phyloP scores from a whole-genome alignment of 352 stramenopile species.

The Phytopythium kandeliae region DNA sequence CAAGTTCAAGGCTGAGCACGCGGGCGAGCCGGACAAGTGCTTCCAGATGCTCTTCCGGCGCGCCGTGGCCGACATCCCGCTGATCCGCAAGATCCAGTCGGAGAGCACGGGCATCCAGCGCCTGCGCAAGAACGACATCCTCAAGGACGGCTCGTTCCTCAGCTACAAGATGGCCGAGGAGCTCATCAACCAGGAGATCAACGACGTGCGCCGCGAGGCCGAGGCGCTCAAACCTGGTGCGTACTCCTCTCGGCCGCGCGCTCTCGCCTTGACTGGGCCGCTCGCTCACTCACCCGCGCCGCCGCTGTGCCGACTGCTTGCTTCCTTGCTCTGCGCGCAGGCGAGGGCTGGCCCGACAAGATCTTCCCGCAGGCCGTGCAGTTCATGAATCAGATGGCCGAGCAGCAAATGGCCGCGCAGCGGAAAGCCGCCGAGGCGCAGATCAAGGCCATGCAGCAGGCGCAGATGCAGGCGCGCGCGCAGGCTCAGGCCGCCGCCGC shows the following conservation, averaged over 20 bases:
- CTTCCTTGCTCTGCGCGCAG: constrained; percentile 14
- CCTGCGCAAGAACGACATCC: constrained; percentile 84
- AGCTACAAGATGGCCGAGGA: constrained; percentile 87
- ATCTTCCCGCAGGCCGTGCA: constrained; percentile 86
- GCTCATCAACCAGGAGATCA: constrained; percentile 86
- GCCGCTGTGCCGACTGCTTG: constrained; percentile 2
- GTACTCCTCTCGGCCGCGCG: constrained; percentile 1
- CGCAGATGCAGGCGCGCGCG: constrained; percentile 42
- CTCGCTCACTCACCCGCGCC: too few relatives aligned
- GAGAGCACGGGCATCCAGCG: constrained; percentile 81
- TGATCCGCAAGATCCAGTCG: constrained; percentile 87
- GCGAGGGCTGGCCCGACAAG: constrained; percentile 81
- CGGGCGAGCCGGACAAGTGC: constrained; percentile 55
- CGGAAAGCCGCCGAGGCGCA: constrained; percentile 65
- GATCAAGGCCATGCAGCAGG: constrained; percentile 57
- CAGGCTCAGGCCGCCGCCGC: constrained; percentile 29
- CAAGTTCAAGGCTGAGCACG: constrained; percentile 58
- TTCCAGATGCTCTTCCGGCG: constrained; percentile 83
- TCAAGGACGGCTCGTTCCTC: constrained; percentile 84
- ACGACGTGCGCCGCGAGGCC: constrained; percentile 71
- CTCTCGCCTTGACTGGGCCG: not conserved
- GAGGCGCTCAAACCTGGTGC: constrained; percentile 78
- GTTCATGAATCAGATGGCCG: constrained; percentile 86
- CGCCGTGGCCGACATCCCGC: constrained; percentile 74
- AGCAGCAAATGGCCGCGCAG: constrained; percentile 81